Percentiles rank a stretch among this genome's conserved stretches.
Evolutionary conservation across 331 rosid species (phyloP).

Genomic region (Acacia pycnantha): DNA sequence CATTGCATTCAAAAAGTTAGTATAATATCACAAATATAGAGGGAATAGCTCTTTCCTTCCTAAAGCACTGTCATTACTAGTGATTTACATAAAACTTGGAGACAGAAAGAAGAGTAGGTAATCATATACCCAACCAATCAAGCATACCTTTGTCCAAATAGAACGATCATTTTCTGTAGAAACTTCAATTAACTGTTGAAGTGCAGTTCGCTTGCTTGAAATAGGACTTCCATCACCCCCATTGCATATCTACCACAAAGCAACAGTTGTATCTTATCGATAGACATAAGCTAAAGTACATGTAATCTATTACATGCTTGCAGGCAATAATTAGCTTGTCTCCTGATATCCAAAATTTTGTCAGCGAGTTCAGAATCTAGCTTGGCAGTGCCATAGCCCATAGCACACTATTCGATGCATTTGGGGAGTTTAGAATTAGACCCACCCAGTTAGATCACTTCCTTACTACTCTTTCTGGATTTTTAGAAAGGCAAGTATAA

Average conservation of each 20-base stretch:
- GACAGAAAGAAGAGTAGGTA: neutral
- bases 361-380: neutral
- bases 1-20: slow-evolving; percentile 15
- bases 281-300: slow-evolving; percentile 18
- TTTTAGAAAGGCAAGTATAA: neutral
- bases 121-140: slow-evolving; percentile 17
- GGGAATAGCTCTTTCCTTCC: slow-evolving; percentile 12
- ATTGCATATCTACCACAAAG: slow-evolving; percentile 61
- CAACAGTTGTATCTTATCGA: slow-evolving; percentile 10
- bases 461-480: neutral
- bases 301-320: neutral
- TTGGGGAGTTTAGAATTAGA: slow-evolving; percentile 6
- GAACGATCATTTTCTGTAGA: slow-evolving; percentile 71
- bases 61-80: neutral
- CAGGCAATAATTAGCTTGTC: neutral
- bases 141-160: slow-evolving; percentile 84
- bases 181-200: slow-evolving; percentile 78
- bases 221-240: slow-evolving; percentile 68
- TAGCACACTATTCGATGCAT: neutral
- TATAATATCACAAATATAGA: slow-evolving; percentile 2
- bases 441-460: neutral
- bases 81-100: neutral
- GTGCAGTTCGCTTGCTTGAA: slow-evolving; percentile 68
- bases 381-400: neutral
- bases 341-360: neutral